Conservation (phyloP, 1,284 basidiomycete genomes). For the Gymnopus androsaceus region DNA sequence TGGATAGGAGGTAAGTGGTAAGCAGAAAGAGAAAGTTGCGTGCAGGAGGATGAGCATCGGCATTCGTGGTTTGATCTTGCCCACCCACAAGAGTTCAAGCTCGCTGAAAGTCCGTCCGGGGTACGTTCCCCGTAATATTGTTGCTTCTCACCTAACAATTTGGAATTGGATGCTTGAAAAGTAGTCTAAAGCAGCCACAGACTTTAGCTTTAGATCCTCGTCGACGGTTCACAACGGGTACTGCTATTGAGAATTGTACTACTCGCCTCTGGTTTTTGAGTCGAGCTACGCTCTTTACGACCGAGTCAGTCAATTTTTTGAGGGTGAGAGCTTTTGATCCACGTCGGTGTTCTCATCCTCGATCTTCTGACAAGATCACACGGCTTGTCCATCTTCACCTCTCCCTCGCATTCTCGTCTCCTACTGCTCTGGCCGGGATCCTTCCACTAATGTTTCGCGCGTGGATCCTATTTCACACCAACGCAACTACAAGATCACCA, state of each 20-base stretch:
- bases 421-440: not conserved
- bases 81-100: too few species aligned
- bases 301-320: not conserved
- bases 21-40: not conserved
- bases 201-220: conserved; percentile 18
- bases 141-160: not conserved
- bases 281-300: not conserved
- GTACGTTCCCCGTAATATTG: not conserved
- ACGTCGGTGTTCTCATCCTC: too few species aligned
- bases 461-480: not conserved
- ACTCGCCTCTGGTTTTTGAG: conserved; percentile 15
- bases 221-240: conserved; percentile 17
- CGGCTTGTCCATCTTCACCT: not conserved
- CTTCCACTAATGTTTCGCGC: not conserved
- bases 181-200: conserved; percentile 14
- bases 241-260: conserved; percentile 15
- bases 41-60: too few species aligned
- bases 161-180: conserved; percentile 14
- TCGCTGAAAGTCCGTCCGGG: too few species aligned
- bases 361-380: not conserved
- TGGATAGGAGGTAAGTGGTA: not conserved
- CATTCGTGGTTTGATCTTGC: too few species aligned
- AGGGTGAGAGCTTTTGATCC: not conserved
- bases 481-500: not conserved
- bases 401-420: not conserved